Percentiles rank a stretch among this genome's conserved stretches.
phyloP scores from a whole-genome alignment of 2,329 filamentous ascomycete species.

The Fusarium sp. region DNA sequence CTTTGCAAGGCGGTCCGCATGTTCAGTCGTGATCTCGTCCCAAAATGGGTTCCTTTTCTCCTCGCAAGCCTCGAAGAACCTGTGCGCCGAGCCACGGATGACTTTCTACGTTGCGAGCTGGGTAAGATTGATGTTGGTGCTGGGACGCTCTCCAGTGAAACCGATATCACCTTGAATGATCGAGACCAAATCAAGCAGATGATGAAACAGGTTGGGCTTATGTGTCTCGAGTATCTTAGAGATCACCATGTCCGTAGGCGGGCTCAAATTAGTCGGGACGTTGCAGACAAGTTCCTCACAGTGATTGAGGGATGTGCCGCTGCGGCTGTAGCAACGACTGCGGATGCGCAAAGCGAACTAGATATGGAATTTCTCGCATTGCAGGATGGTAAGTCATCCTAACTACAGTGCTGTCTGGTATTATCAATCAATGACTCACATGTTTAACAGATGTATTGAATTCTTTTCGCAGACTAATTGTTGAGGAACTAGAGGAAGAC shows the following conservation, averaged over 20 bases:
- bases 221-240: constrained; percentile 61
- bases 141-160: constrained; percentile 36
- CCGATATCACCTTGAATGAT: constrained; percentile 49
- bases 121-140: constrained; percentile 51
- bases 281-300: constrained; percentile 57
- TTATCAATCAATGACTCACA: constrained; percentile 29
- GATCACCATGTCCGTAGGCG: constrained; percentile 60
- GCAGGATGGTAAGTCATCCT: constrained; percentile 45
- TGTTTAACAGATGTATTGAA: constrained; percentile 55
- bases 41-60: constrained; percentile 65
- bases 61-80: constrained; percentile 60
- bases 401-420: background rate
- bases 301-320: constrained; percentile 58
- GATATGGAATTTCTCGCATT: constrained; percentile 47
- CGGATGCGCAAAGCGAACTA: constrained; percentile 49
- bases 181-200: constrained; percentile 39
- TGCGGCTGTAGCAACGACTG: constrained; percentile 54
- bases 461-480: constrained; percentile 65
- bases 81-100: constrained; percentile 58
- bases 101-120: constrained; percentile 59
- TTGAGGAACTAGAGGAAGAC: constrained; percentile 70
- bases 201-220: constrained; percentile 57
- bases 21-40: constrained; percentile 47
- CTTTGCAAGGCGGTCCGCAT: constrained; percentile 37
- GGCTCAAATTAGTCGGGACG: constrained; percentile 57